Evolutionary conservation across 2,329 filamentous ascomycete genomes (phyloP), one percentile per base, ranked within the genome.

Genomic region (Ophiosphaerella korrae): DNA sequence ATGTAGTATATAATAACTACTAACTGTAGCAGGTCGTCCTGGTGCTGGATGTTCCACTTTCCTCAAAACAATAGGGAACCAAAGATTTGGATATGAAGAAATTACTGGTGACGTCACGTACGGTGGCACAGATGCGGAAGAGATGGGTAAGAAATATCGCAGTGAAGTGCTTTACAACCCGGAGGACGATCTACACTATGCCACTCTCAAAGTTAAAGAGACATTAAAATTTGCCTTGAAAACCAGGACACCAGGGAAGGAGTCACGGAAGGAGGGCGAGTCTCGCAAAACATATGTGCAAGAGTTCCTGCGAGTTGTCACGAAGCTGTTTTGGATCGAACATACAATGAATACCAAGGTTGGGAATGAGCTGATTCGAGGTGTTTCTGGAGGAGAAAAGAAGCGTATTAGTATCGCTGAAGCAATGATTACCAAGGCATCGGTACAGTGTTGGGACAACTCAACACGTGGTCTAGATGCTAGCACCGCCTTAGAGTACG

Each of bases 101-200:
- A 79, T 89, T 2, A 68, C 78, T 1, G 87, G 86, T 0, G 80
- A 87, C 6, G 70, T 76, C 23, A 69, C 63, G 4, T 76, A 87
- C 59, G 83, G 82, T n/a, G 81, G 82, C 8, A 82, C 82, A 0
- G 74, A 80, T 58, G 76, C 82, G 0, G 66, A 76, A 7, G 75
- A 73, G 12, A 82, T 83, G 78, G 71, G 66, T 3, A 79, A 82
- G 55, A 78, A 86, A 61, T 88, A 87, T 63, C 81, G 84, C 51
- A 85, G 85, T 35, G 86, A 85, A 70, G 68, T 87, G 1, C 78
- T 90, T 11, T 92, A 93, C 69, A 91, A 90, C 60, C 86, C 90
- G 12, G 89, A 93, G 74, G 84, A 87, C 24, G 88, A 91, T 67
- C 80, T 87, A 24, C 89, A 92, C 67, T 92, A 91, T 57, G 86